Percentiles rank a stretch among this genome's conserved stretches.
These are phyloP conservation scores for Fusarium proliferatum DNA, from an alignment of 2,329 filamentous ascomycete species.

Conservation along the genomic window DNA sequence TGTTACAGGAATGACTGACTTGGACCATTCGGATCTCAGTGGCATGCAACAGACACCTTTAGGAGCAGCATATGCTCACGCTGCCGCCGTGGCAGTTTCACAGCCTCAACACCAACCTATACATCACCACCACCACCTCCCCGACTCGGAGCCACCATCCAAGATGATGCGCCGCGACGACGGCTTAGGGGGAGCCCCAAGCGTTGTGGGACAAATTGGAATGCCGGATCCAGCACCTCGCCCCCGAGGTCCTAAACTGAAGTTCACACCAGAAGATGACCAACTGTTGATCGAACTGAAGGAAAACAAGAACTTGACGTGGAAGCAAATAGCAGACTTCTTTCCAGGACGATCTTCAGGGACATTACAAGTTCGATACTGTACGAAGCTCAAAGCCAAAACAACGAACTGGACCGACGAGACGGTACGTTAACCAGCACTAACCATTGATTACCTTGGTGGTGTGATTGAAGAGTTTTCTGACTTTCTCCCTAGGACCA, in stretches of 20 bases:
- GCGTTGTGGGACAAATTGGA: conserved; percentile 84
- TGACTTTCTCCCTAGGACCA: conserved; percentile 68
- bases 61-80: conserved; percentile 62
- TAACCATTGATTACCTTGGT: neutral
- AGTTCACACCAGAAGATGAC: conserved; percentile 94
- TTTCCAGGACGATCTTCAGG: conserved; percentile 92
- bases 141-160: conserved; percentile 75
- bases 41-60: conserved; percentile 65
- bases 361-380: conserved; percentile 92
- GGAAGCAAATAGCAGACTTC: conserved; percentile 98
- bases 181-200: conserved; percentile 73
- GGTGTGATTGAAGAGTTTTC: neutral
- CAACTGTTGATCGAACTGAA: conserved; percentile 88
- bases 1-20: conserved; percentile 60
- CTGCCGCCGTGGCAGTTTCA: conserved; percentile 49
- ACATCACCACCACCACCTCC: conserved; percentile 85
- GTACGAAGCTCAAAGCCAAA: conserved; percentile 94
- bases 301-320: conserved; percentile 93
- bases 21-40: conserved; percentile 67
- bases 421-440: conserved; percentile 71
- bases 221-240: conserved; percentile 87
- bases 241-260: conserved; percentile 88
- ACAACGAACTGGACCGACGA: conserved; percentile 94
- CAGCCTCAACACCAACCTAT: conserved; percentile 61
- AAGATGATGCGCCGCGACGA: conserved; percentile 74